phyloP scores from a whole-genome alignment of 73 alveolate genomes.

The Stentor roeselii region DNA sequence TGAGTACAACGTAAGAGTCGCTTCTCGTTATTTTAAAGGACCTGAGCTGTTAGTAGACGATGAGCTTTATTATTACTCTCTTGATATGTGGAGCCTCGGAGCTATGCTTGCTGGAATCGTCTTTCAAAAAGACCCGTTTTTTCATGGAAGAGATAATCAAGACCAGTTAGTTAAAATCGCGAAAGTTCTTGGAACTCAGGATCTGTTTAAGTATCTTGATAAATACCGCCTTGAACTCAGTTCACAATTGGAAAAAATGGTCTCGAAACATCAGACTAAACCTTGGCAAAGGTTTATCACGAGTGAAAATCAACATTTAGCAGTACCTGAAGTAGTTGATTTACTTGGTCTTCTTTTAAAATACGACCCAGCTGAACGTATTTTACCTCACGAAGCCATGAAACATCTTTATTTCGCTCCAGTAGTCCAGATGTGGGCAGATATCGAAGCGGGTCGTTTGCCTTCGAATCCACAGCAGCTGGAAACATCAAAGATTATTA shows the following conservation, averaged over 20 bases:
- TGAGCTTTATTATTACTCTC: constrained; percentile 73
- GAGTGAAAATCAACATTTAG: constrained; percentile 1
- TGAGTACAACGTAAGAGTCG: constrained; percentile 96
- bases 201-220: constrained; percentile 34
- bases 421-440: constrained; percentile 37
- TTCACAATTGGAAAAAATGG: constrained; percentile 42
- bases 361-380: constrained; percentile 57
- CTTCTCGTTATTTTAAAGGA: constrained; percentile 95
- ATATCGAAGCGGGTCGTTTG: no score
- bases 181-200: constrained; percentile 89
- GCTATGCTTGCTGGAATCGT: constrained; percentile 92
- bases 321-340: not conserved
- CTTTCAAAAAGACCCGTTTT: constrained; percentile 94
- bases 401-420: constrained; percentile 91
- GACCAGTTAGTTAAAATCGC: constrained; percentile 95
- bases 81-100: constrained; percentile 91
- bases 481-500: no score
- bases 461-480: no score
- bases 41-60: constrained; percentile 90
- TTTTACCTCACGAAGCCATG: constrained; percentile 94
- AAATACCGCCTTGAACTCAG: constrained; percentile 49
- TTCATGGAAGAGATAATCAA: constrained; percentile 94
- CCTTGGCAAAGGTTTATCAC: no score
- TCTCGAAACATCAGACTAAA: no score
- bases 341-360: not conserved